Conservation (phyloP, 768 basidiomycete genomes). For the Gloeostereum incarnatum region DNA sequence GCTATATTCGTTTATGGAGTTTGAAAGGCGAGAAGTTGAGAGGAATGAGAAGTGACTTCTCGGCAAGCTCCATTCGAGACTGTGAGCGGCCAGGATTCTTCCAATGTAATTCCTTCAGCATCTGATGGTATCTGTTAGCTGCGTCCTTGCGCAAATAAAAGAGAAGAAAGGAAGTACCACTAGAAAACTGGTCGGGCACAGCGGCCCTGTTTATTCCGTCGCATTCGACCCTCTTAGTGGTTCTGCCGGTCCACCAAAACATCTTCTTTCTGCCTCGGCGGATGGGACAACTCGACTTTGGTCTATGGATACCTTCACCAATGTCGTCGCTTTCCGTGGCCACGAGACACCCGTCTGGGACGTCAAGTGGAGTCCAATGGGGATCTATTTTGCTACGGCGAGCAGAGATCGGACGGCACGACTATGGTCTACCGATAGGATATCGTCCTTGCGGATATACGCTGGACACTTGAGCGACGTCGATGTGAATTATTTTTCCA, state of each 20-base stretch:
- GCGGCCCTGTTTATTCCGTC: conserved; percentile 91
- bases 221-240: conserved; percentile 90
- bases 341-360: conserved; percentile 99
- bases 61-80: conserved; percentile 55
- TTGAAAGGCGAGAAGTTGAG: conserved; percentile 85
- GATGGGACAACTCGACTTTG: conserved; percentile 88
- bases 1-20: conserved; percentile 91
- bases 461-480: conserved; percentile 96
- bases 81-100: conserved; percentile 34
- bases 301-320: conserved; percentile 93
- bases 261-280: conserved; percentile 86
- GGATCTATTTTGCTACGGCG: conserved; percentile 96
- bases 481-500: conserved; percentile 54
- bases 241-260: conserved; percentile 76
- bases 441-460: conserved; percentile 80
- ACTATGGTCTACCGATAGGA: conserved; percentile 92
- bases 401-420: conserved; percentile 92
- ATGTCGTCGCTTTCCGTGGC: conserved; percentile 88
- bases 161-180: conserved; percentile 81
- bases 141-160: conserved; percentile 52
- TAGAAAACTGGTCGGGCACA: conserved; percentile 95
- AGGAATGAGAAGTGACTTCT: conserved; percentile 71
- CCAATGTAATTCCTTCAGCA: conserved; percentile 14
- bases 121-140: too few relatives aligned
- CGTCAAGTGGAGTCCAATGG: conserved; percentile 97